These are phyloP conservation scores for Aspergillus wentii DNA, from an alignment of 495 filamentous ascomycete species.

Conservation along the genomic window DNA sequence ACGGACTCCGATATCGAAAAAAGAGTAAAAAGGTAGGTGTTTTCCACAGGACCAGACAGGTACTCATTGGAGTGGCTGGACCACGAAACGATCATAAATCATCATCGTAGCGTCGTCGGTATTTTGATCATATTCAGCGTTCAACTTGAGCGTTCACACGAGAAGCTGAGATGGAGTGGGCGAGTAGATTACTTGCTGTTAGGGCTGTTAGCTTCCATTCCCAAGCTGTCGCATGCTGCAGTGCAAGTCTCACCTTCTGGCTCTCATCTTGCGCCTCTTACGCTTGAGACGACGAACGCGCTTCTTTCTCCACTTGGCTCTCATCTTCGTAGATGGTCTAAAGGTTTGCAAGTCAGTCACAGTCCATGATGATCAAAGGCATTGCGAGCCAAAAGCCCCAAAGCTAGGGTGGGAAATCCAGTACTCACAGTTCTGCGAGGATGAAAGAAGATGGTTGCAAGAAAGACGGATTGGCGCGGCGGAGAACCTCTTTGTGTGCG, in stretches of 20 bases:
- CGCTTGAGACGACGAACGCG: slow-evolving; percentile 94
- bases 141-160: slow-evolving; percentile 39
- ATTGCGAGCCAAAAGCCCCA: background rate
- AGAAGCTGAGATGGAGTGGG: slow-evolving; percentile 57
- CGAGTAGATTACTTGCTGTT: slow-evolving; percentile 70
- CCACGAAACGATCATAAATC: slow-evolving; percentile 31
- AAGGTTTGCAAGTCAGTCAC: slow-evolving; percentile 14
- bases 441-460: slow-evolving; percentile 48
- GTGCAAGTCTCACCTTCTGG: slow-evolving; percentile 72
- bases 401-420: slow-evolving; percentile 8
- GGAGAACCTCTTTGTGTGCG: slow-evolving; percentile 41
- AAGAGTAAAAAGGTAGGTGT: slow-evolving; percentile 15
- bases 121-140: slow-evolving; percentile 40
- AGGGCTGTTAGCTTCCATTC: slow-evolving; percentile 22
- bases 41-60: slow-evolving; percentile 22
- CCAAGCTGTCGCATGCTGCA: background rate
- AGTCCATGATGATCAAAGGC: slow-evolving; percentile 2
- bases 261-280: slow-evolving; percentile 99
- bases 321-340: slow-evolving; percentile 68
- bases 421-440: slow-evolving; percentile 48
- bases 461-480: slow-evolving; percentile 36
- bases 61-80: slow-evolving; percentile 22
- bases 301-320: slow-evolving; percentile 99
- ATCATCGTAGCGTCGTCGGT: slow-evolving; percentile 35
- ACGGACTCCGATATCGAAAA: slow-evolving; percentile 31